Conservation (phyloP, 805 yeast genomes). For the Ogataea pilisensis region DNA sequence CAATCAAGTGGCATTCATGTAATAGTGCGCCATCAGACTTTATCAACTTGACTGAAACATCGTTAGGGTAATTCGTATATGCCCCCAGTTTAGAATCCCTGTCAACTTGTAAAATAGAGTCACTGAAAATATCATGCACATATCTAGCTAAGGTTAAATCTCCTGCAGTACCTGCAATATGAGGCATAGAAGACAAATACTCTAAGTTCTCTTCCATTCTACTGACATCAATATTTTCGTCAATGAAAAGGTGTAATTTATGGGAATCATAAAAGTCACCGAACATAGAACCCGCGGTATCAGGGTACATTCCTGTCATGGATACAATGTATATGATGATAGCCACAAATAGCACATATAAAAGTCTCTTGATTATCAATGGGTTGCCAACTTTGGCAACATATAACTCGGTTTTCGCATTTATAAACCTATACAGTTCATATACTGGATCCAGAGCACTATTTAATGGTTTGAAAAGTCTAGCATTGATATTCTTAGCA, state of each 20-base stretch:
- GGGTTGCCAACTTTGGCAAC: constrained; percentile 80
- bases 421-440: constrained; percentile 40
- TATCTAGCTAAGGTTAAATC: constrained; percentile 70
- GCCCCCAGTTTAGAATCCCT: constrained; percentile 50
- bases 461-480: constrained; percentile 40
- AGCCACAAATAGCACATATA: constrained; percentile 68
- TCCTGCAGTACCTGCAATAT: constrained; percentile 83
- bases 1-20: constrained; percentile 21
- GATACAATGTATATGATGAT: constrained; percentile 53
- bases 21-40: constrained; percentile 15
- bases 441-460: constrained; percentile 48
- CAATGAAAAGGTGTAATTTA: constrained; percentile 45
- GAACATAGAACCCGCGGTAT: constrained; percentile 33
- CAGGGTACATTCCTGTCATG: constrained; percentile 50
- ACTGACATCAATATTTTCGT: constrained; percentile 48
- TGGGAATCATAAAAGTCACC: constrained; percentile 65
- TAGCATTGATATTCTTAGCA: constrained; percentile 34
- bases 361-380: constrained; percentile 68
- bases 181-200: constrained; percentile 77
- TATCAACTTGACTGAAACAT: constrained; percentile 26
- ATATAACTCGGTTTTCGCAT: constrained; percentile 48
- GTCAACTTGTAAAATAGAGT: constrained; percentile 50
- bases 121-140: constrained; percentile 52
- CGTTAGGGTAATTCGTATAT: constrained; percentile 63
- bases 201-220: constrained; percentile 63